Evolutionary conservation across 2,329 filamentous ascomycete species (phyloP), one percentile per base, ranked within the genome.

Genomic region (Macrophomina pseudophaseolina): DNA sequence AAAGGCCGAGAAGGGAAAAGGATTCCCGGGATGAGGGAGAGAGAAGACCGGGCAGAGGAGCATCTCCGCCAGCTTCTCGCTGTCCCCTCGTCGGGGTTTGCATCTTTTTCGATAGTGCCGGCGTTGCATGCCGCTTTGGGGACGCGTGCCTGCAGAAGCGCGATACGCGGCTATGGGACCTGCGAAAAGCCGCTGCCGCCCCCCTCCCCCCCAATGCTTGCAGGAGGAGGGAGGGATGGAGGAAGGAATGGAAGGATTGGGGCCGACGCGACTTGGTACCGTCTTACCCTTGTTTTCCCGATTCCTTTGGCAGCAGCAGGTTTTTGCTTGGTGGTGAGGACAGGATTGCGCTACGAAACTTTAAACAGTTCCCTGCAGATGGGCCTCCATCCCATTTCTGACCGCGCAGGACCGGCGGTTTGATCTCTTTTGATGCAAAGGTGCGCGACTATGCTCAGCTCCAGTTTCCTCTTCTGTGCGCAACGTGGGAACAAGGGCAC

Each of bases 131-230:
- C 52, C 52, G 33, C 52, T 40, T 54, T 23, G 33, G 52, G 52
- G 32, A 11, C n/a, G 52, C 52, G 52, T 54, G 32, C 52, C 52
- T 54, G 52, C 52, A 54, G 52, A n/a, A 52, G 49, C 49, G 42
- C 42, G 42, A 44, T 44, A 44, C 16, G 16, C 42, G 12, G 42
- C 11, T 14, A 6, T 14, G 42, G 11, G 18, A 7, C 49, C 28
- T 6, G 48, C 48, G 6, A 11, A 44, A 44, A n/a, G 42, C 42
- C 12, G 42, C 42, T 23, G 23, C 23, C 23, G 23, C 23, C 23
- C 9, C 11, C 5, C 40, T 44, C 40, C 11, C 9, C 42, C 16
- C 42, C 5, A 44, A 9, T 44, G 8, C 12, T 1, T 44, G 42
- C 42, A 44, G 42, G 42, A 40, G 14, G 38, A 9, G 38, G 38